Base-by-base conservation (phyloP, 2,329 filamentous ascomycete genomes). In the Myrmaecium sp. region DNA sequence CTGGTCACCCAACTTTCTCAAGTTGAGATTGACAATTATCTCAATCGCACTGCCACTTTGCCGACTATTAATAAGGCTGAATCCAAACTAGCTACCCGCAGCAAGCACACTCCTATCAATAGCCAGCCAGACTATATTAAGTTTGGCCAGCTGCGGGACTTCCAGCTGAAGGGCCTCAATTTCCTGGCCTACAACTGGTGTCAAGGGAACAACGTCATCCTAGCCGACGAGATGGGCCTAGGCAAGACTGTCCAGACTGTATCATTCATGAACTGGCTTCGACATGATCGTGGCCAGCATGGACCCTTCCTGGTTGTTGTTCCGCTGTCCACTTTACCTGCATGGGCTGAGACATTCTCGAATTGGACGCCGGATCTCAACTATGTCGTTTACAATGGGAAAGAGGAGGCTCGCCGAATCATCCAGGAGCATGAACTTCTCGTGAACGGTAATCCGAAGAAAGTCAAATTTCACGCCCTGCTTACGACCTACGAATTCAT, bases 241-340 rank as follows among this genome's bases (percentile, higher is more conserved):
- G 89, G 89, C 15, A 98, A 98, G 58, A 98, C 89, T 0, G 89
- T 98, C 0, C 89, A 98, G 55, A 94, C 86, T 1, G 84, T 98
- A 15, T 74, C 86, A 0, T 95, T 95, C 50, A 76, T 98, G 51
- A 94, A 86, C 48, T 98, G 89, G 86, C 65, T 98, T 33, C 79
- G 82, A 29, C 86, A 95, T 52, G 74, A 83, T 31, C 73, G 86
- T 38, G 66, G 66, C 26, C 89, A 98, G 49, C 80, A 95, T 51
- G 89, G 89, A 0, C 89, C 89, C 0, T 95, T 94, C 45, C 70
- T 98, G 22, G 86, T 95, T 32, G 82, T 95, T n/a, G 89, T 93
- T 5, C 89, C 89, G 15, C 65, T 98, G 14, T 95, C 86, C 33
- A 93, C 92, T 25, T 93, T 98, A 57, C 86, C 89, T 5, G 83